Conservation (phyloP, 2,329 filamentous ascomycete genomes). For the Myriangium duriaei region DNA sequence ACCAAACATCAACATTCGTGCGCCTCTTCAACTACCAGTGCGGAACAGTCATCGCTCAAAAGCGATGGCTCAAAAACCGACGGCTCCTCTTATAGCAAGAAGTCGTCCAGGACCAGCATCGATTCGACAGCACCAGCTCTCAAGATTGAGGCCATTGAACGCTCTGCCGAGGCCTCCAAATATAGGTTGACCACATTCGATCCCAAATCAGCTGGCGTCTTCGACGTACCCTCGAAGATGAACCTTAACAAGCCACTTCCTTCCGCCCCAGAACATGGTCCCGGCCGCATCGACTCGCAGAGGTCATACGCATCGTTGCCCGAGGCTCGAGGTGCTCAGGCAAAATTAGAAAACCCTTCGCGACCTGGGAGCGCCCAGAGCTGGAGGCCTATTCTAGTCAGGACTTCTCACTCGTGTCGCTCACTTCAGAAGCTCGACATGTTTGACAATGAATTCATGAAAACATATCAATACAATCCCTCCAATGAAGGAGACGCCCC, state of each 20-base stretch:
- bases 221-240: constrained; percentile 13
- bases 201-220: constrained; percentile 19
- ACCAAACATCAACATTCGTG: too few relatives aligned
- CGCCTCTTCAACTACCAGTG: constrained; percentile 5
- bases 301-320: constrained; percentile 6
- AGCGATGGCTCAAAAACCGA: constrained; percentile 16
- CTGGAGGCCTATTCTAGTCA: constrained; percentile 8
- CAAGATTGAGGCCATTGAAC: constrained; percentile 9
- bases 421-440: constrained; percentile 16
- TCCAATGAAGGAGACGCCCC: constrained; percentile 11
- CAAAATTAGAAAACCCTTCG: not conserved
- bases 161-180: constrained; percentile 14
- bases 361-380: not conserved
- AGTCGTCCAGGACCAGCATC: constrained; percentile 28
- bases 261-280: constrained; percentile 10
- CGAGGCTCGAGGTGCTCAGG: not conserved
- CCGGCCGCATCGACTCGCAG: constrained; percentile 1
- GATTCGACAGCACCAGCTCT: constrained; percentile 21
- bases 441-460: constrained; percentile 16
- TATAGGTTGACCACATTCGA: constrained; percentile 15
- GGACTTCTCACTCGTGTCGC: constrained; percentile 8
- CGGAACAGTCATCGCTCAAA: constrained; percentile 6
- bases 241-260: constrained; percentile 16
- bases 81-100: constrained; percentile 28
- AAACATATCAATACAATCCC: constrained; percentile 8